These are phyloP conservation scores for Pseudofabraea citricarpa DNA, from an alignment of 2,329 filamentous ascomycete genomes.

Conservation along the genomic window DNA sequence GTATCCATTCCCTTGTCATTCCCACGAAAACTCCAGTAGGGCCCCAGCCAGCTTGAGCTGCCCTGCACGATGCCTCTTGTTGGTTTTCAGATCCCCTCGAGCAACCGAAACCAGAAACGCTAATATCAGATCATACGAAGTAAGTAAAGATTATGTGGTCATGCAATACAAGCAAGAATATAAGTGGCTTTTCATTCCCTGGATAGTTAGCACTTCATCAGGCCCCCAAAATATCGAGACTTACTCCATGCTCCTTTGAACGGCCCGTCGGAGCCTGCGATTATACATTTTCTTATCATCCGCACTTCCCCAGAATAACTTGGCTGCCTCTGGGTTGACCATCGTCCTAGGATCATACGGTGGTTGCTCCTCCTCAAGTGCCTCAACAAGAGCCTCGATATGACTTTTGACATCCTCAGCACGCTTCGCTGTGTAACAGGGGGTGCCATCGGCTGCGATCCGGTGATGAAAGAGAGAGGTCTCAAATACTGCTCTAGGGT, in stretches of 20 bases:
- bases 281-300: constrained; percentile 84
- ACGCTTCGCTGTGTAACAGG: constrained; percentile 73
- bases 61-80: no score
- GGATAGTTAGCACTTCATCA: constrained; percentile 4
- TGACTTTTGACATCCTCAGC: constrained; percentile 77
- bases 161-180: no score
- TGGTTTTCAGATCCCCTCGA: no score
- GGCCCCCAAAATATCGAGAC: neutral
- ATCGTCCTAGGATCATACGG: constrained; percentile 86
- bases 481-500: constrained; percentile 77
- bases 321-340: constrained; percentile 81
- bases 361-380: constrained; percentile 82
- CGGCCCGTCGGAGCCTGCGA: constrained; percentile 71
- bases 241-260: constrained; percentile 63
- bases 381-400: constrained; percentile 74
- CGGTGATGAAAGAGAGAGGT: constrained; percentile 85
- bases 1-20: no score
- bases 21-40: no score
- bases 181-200: no score
- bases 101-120: no score
- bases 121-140: no score
- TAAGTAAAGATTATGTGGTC: no score
- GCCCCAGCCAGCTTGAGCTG: no score
- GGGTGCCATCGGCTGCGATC: constrained; percentile 72
- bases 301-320: constrained; percentile 76